Percentiles rank a stretch among this genome's conserved stretches.
Conservation (phyloP, 371 early-diverging fungal species). For the Mucor plumbeus region DNA sequence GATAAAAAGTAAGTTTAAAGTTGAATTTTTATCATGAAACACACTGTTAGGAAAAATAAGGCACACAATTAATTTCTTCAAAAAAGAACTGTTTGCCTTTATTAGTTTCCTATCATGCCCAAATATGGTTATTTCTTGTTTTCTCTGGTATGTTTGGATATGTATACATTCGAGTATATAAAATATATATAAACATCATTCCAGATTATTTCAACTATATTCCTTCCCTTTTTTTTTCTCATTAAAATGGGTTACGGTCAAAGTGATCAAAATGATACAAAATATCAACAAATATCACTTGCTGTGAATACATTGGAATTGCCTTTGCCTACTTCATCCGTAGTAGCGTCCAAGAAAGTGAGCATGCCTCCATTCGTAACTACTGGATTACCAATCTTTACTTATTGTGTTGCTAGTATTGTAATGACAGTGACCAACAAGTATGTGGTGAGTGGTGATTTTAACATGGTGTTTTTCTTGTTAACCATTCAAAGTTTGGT, state of each 20-base stretch:
- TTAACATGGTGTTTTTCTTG: conserved; percentile 91
- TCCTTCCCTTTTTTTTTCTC: background rate
- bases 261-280: conserved; percentile 13
- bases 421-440: conserved; percentile 98
- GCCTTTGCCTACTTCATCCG: conserved; percentile 3
- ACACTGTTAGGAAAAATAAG: background rate
- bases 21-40: conserved; percentile 1
- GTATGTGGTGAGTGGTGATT: conserved; percentile 86
- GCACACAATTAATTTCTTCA: background rate
- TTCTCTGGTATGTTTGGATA: conserved; percentile 20
- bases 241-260: conserved; percentile 14
- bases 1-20: background rate
- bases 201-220: background rate
- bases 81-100: background rate
- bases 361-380: conserved; percentile 26
- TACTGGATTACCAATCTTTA: conserved; percentile 66
- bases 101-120: conserved; percentile 9
- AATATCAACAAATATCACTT: conserved; percentile 4
- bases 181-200: background rate
- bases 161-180: conserved; percentile 5
- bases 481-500: conserved; percentile 73
- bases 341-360: conserved; percentile 30
- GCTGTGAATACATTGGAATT: conserved; percentile 27
- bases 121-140: conserved; percentile 5
- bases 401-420: conserved; percentile 91